phyloP scores from a whole-genome alignment of 805 yeast genomes.

The Kluyveromyces aestuarii region DNA sequence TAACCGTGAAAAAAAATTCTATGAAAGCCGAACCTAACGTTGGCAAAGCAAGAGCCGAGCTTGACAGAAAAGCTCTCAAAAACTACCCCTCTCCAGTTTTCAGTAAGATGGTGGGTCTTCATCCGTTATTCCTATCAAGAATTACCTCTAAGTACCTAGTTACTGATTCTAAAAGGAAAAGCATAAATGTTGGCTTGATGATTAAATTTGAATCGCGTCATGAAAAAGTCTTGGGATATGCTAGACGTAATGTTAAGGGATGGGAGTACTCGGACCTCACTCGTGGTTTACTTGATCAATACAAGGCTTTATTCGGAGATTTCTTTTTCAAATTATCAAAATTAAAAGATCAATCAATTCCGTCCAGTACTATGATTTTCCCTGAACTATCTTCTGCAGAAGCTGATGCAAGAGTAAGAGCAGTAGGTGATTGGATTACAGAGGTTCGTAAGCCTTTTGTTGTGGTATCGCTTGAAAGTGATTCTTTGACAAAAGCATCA shows the following conservation, averaged over 20 bases:
- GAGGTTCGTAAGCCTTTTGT: slow-evolving; percentile 45
- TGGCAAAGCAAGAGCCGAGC: slow-evolving; percentile 51
- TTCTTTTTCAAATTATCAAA: slow-evolving; percentile 39
- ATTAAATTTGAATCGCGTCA: slow-evolving; percentile 74
- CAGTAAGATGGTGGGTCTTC: slow-evolving; percentile 45
- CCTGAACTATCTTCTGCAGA: slow-evolving; percentile 28
- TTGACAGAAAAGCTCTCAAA: slow-evolving; percentile 45
- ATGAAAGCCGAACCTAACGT: slow-evolving; percentile 48
- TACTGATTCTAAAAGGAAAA: slow-evolving; percentile 41
- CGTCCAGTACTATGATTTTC: slow-evolving; percentile 25
- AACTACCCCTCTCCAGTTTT: slow-evolving; percentile 63
- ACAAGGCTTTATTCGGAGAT: slow-evolving; percentile 50
- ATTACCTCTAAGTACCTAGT: slow-evolving; percentile 68
- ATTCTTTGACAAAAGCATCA: slow-evolving; percentile 59
- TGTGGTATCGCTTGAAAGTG: slow-evolving; percentile 67
- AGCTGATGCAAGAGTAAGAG: slow-evolving; percentile 21
- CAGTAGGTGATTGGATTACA: slow-evolving; percentile 35
- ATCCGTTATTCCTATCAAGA: slow-evolving; percentile 61
- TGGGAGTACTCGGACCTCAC: slow-evolving; percentile 87
- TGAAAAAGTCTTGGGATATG: slow-evolving; percentile 80
- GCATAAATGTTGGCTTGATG: slow-evolving; percentile 68
- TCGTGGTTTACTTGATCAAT: slow-evolving; percentile 51
- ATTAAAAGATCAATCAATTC: slow-evolving; percentile 20
- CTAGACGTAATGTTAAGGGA: slow-evolving; percentile 50
- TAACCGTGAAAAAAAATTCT: slow-evolving; percentile 45